Percentiles rank a stretch among this genome's conserved stretches.
phyloP scores from a whole-genome alignment of 345 rosid genomes.

The Ceriops decandra region DNA sequence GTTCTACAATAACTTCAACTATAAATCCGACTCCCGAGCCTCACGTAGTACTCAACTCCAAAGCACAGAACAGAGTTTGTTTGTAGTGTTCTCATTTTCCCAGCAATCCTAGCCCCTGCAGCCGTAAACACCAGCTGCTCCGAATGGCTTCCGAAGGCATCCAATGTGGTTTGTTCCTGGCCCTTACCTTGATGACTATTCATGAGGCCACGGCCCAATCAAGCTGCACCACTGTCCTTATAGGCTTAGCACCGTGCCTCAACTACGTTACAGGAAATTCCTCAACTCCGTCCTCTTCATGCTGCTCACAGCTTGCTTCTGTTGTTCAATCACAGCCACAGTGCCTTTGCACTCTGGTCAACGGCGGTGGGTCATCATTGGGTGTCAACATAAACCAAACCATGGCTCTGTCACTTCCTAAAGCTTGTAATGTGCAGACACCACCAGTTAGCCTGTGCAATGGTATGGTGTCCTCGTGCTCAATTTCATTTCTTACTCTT shows the following conservation, averaged over 20 bases:
- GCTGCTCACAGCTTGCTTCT: conserved; percentile 46
- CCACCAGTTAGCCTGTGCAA: conserved; percentile 36
- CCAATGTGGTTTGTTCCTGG: conserved; percentile 2
- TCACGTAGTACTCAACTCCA: not conserved
- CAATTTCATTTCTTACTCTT: no score
- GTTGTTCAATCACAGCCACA: conserved; percentile 44
- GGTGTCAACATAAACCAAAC: conserved; percentile 36
- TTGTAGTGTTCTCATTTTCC: not conserved
- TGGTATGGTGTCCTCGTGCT: conserved; percentile 13
- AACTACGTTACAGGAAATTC: conserved; percentile 44
- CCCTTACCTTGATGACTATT: conserved; percentile 11
- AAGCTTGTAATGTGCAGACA: conserved; percentile 35
- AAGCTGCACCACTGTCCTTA: conserved; percentile 30
- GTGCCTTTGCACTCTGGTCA: conserved; percentile 45
- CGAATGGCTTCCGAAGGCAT: conserved; percentile 13
- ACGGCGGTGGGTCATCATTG: conserved; percentile 26
- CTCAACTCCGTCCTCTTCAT: conserved; percentile 43
- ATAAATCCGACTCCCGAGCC: conserved; percentile 2
- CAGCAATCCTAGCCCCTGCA: not conserved
- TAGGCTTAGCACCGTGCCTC: conserved; percentile 39
- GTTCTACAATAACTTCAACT: not conserved
- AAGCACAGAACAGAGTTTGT: not conserved
- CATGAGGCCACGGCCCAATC: conserved; percentile 26
- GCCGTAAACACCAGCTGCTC: not conserved
- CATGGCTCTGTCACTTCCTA: conserved; percentile 34